Base-by-base conservation (phyloP, 257 asterid species). In the Solanum paucissectum region DNA sequence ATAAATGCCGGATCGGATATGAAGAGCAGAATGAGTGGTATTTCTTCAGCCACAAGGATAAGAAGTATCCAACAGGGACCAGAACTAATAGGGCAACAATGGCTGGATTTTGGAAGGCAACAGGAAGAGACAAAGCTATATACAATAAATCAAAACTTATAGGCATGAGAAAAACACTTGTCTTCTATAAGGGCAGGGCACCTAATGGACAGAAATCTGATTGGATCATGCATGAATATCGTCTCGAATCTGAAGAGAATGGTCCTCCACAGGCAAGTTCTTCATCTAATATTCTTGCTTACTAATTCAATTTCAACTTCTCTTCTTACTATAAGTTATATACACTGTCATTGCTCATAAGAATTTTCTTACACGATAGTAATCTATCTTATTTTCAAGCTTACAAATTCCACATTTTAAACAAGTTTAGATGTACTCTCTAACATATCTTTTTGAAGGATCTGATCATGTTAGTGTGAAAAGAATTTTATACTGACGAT, bases 81-180 rank as follows among this genome's bases (percentile, higher is more conserved):
- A 92, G 97, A 86, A 94, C 97, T 0, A 94, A 94, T 27, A 88
- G 97, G 66, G 97, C 97, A 10, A 94, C 97, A 44, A 90, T 93
- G 27, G 94, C 95, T 1, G 97, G 97, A n/a, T 94, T 94, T 66
- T 94, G 97, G 97, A 93, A 94, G 90, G 97, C 96, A 3, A 94
- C 97, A 5, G 97, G 97, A 12, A 87, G 97, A 83, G 97, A 94
- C 85, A 94, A 94, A 89, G 94, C 94, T 2, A 93, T 94, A 3
- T 92, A 91, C 60, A 92, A 92, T 79, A 91, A 89, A 83, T 44
- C 91, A 3, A 93, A 90, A 27, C 92, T 94, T 64, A 94, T 94
- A 11, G 97, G 97, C 7, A 94, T 94, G 97, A 91, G 97, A 89
- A 94, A 94, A 92, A 94, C 97, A 81, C 95, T 94, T 6, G 97